These are phyloP conservation scores for Saccharomycopsis babjevae DNA, from an alignment of 805 yeast species.

Conservation along the genomic window DNA sequence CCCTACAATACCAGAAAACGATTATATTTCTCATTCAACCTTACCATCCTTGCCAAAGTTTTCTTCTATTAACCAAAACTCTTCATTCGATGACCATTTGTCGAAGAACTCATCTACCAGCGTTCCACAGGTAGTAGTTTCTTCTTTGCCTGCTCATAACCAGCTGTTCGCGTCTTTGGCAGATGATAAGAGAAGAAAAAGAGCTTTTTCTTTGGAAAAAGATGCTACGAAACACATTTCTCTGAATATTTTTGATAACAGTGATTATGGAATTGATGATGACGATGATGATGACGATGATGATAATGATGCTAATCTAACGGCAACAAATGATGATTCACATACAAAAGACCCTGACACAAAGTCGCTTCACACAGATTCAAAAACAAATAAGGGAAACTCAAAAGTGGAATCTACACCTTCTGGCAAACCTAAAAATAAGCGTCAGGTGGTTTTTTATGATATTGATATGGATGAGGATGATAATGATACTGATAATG, in stretches of 20 bases:
- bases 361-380: background rate
- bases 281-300: conserved; percentile 1
- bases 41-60: conserved; percentile 8
- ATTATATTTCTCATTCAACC: conserved; percentile 7
- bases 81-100: background rate
- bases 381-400: background rate
- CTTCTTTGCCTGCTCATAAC: background rate
- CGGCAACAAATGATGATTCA: background rate
- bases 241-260: background rate
- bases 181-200: conserved; percentile 4
- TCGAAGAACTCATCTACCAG: background rate
- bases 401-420: background rate
- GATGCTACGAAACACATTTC: conserved; percentile 8
- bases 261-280: background rate
- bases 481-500: background rate
- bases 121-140: background rate
- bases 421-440: background rate
- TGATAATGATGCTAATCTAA: background rate
- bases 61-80: background rate
- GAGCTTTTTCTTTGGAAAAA: conserved; percentile 12
- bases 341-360: background rate
- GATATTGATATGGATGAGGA: conserved; percentile 3
- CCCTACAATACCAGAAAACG: conserved; percentile 13
- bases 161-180: background rate
- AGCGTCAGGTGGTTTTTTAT: conserved; percentile 5